Evolutionary conservation across 2,329 filamentous ascomycete species (phyloP), one percentile per base, ranked within the genome.

Genomic region (Botrytis byssoidea): DNA sequence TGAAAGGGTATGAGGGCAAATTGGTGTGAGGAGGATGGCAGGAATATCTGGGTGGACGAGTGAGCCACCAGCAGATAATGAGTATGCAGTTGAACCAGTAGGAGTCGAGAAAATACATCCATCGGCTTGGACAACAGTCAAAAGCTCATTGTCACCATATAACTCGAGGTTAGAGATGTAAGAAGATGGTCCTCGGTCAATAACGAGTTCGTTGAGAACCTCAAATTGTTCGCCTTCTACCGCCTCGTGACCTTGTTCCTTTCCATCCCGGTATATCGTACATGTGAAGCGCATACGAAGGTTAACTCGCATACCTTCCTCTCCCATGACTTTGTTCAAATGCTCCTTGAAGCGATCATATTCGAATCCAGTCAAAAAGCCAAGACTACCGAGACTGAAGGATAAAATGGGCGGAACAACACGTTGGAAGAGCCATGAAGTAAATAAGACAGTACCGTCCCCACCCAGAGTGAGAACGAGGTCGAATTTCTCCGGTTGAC

Each of bases 201-300:
- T 98, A 82, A 99, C 95, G 70, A 99, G 90, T 84, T 99, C 96
- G 83, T 99, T 99, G 77, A 99, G 90, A 32, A 99, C 95, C 84
- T 99, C 96, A 77, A 98, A 98, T 80, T 97, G 95, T 84, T 98
- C 95, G 63, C 92, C 93, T 83, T 98, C 95, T 78, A 96, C 92
- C 77, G 91, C 88, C 57, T 90, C 89, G n/a, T 89, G 86, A 18
- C 87, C 88, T 3, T 85, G 82, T 6, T 84, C 83, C 42, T 88
- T 89, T 44, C 88, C 89, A 77, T 91, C 88, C 63, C 95, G 92
- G 85, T 95, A 98, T 14, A 99, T 95, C 0, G 96, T 98, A 84
- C 95, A 98, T 25, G 96, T 99, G 83, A 99, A 99, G 75, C 96
- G 93, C 96, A 99, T 99, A 77, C 96, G 94, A 78, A 99, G 86